Base-by-base conservation (phyloP, 2,329 filamentous ascomycete species). In the Bisporella sp. region DNA sequence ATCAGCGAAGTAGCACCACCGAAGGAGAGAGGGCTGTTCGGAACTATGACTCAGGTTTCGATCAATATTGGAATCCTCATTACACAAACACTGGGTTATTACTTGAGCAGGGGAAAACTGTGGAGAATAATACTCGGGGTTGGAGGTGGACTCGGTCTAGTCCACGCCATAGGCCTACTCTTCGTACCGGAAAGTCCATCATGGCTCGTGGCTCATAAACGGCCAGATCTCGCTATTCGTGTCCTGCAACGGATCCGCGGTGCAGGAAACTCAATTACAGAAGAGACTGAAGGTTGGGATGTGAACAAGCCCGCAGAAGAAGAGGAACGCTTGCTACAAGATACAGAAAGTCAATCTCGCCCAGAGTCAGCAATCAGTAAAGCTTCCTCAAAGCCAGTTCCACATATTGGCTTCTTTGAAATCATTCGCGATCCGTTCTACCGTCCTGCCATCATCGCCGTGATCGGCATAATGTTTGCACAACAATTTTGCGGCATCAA, bases 401-500 rank as follows among this genome's bases (percentile, higher is more conserved):
- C 49, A 13, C 73, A 80, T 52, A 66, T 85, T 2, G 78, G 82
- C 1, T 83, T 88, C 59, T 61, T 84, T 35, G 68, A 83, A 52
- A 87, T 91, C 7, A 67, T 89, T 39, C 75, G 71, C 29, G 80
- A 92, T 59, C 76, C 83, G 0, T 71, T 79, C 6, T 87, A 87
- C 61, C 79, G 84, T 3, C 84, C 82, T 0, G 86, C 86, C 47
- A 84, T 95, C 48, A 76, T 93, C 53, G 89, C 91, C 4, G 88
- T 95, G 4, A 78, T 95, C 9, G 90, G 89, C 1, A 84, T 95
- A 59, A 96, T 97, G 91, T 77, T 91, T 52, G 85, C 88, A 1
- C 93, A 97, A 66, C 93, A 99, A 67, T 76, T 96, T 37, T 92
- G 87, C 52, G 92, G 89, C 44, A 92, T 97, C 71, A 97, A 99